Evolutionary conservation across 1,284 basidiomycete genomes (phyloP).

Genomic region (Porodaedalea pini): DNA sequence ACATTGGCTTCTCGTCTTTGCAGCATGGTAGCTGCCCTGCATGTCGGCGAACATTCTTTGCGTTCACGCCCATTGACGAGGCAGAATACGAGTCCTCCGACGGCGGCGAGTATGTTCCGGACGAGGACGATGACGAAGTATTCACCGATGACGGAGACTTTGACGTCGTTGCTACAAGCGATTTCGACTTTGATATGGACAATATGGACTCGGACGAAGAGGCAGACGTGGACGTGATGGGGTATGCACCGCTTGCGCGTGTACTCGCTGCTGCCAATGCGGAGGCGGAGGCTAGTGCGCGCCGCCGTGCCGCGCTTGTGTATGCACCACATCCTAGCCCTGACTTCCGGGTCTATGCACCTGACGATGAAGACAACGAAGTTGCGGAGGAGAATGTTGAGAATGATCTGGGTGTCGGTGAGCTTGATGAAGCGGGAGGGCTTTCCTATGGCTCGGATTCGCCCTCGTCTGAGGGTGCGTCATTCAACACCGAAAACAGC

Average conservation of each 20-base stretch:
- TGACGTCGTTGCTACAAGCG: conserved; percentile 38
- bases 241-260: background rate
- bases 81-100: conserved; percentile 63
- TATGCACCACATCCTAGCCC: background rate
- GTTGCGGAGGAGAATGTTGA: conserved; percentile 34
- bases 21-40: conserved; percentile 72
- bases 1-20: conserved; percentile 9
- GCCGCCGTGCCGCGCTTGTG: background rate
- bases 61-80: conserved; percentile 47
- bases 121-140: conserved; percentile 44
- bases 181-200: conserved; percentile 35
- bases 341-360: conserved; percentile 1
- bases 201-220: conserved; percentile 28
- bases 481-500: background rate
- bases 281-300: background rate
- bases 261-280: background rate
- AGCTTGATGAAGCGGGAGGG: background rate
- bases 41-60: conserved; percentile 56
- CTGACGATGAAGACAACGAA: conserved; percentile 32
- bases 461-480: conserved; percentile 10
- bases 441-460: conserved; percentile 24
- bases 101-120: conserved; percentile 61
- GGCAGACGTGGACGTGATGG: background rate
- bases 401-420: conserved; percentile 22
- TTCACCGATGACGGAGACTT: conserved; percentile 24